Base-by-base conservation (phyloP, 2,329 filamentous ascomycete genomes). In the Fusarium xylarioides region DNA sequence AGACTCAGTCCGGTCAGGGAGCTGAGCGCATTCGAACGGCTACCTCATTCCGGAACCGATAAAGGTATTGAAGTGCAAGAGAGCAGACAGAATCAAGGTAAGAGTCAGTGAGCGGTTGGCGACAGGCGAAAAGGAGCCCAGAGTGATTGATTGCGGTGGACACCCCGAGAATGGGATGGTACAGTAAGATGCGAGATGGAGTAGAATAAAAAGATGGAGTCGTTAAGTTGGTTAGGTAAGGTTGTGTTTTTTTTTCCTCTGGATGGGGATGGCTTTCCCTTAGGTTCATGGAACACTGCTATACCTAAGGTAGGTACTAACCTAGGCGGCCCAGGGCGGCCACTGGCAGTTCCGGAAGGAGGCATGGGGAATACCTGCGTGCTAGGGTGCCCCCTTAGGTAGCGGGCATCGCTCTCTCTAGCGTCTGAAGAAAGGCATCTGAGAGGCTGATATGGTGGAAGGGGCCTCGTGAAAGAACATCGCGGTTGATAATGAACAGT, bases 1-100 rank as follows among this genome's bases (percentile, higher is more conserved):
- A 76, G 79, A 82, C 86, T 87, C 87, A 89, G 88, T 89, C 88
- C 88, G 83, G 84, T 85, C 82, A 87, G 83, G 88, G 87, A 89
- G 85, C 87, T 89, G 87, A 89, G 87, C 82, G 81, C 83, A 84
- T 83, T 82, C 82, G 83, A 81, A 80, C 80, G 82, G 83, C 86
- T 89, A 89, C 87, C 87, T 86, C 88, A 90, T 90, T 86, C 86
- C 87, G 86, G 66, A 78, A 78, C 74, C 58, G 71, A 70, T 49
- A 73, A 66, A 37, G 57, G 44, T 62, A 43, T 58, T 62, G 61
- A 70, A 54, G 53, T 49, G 52, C 52, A 64, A 60, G 63, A 70
- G 55, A 64, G 58, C 57, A 66, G 65, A 59, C 52, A 56, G 19
- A 28, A 50, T 49, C 30, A 23, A 26, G 37, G 42, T 34, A 28